A percentile compares a stretch with the other conserved stretches of the same genome.
These are phyloP conservation scores for Plasmodium gonderi DNA, from an alignment of 169 alveolate species.

Conservation along the genomic window DNA sequence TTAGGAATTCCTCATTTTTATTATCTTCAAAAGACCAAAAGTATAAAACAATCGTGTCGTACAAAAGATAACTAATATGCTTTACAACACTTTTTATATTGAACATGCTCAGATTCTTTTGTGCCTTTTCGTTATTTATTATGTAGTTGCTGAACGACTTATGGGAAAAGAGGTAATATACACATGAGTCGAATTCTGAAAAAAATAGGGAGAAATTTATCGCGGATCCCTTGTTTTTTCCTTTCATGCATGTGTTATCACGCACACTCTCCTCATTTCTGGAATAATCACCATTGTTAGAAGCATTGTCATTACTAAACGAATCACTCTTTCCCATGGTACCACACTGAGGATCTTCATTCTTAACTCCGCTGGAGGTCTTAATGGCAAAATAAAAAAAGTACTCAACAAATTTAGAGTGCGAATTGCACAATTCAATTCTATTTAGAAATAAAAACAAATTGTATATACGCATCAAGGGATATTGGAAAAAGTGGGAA, in stretches of 20 bases:
- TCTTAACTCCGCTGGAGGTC: neutral
- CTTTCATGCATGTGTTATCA: neutral
- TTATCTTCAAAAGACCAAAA: slow-evolving; percentile 27
- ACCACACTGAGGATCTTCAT: neutral
- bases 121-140: slow-evolving; percentile 33
- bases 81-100: slow-evolving; percentile 26
- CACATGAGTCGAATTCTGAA: slow-evolving; percentile 53
- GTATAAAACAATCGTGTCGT: slow-evolving; percentile 48
- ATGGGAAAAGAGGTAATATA: slow-evolving; percentile 35
- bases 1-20: neutral
- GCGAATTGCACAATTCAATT: slow-evolving; percentile 54
- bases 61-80: slow-evolving; percentile 32
- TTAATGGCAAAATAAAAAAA: slow-evolving; percentile 60
- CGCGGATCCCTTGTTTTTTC: neutral
- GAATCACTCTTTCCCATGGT: neutral
- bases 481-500: slow-evolving; percentile 61
- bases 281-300: neutral
- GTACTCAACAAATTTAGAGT: slow-evolving; percentile 10
- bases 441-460: slow-evolving; percentile 44
- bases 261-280: neutral
- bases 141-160: slow-evolving; percentile 48
- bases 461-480: slow-evolving; percentile 50
- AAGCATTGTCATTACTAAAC: neutral
- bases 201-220: slow-evolving; percentile 24
- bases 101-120: neutral